Evolutionary conservation across 2,329 filamentous ascomycete species (phyloP).

Genomic region (Pyrenophora tritici-repentis): DNA sequence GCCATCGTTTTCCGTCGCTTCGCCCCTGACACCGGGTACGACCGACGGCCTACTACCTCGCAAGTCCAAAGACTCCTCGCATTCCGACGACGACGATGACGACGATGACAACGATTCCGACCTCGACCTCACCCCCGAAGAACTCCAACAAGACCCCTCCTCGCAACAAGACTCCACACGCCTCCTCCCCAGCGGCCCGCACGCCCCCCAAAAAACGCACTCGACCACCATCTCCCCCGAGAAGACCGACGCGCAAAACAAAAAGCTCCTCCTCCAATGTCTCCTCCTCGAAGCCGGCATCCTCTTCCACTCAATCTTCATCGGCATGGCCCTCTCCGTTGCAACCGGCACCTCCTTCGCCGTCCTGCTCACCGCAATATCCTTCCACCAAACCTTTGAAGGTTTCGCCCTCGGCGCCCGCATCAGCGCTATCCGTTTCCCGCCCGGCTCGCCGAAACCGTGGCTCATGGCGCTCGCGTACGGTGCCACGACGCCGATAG

Average conservation of each 20-base stretch:
- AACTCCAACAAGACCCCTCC: conserved; percentile 35
- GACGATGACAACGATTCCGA: conserved; percentile 41
- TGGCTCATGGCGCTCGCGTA: conserved; percentile 71
- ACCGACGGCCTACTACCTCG: conserved; percentile 11
- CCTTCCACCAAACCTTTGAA: conserved; percentile 73
- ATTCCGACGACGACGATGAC: conserved; percentile 29
- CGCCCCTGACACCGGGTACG: conserved; percentile 27
- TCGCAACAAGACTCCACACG: conserved; percentile 40
- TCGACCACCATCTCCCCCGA: conserved; percentile 24
- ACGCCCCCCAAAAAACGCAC: conserved; percentile 24
- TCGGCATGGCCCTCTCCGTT: conserved; percentile 73
- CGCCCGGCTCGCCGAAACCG: conserved; percentile 72
- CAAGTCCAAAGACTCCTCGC: conserved; percentile 22
- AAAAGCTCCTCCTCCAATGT: conserved; percentile 73
- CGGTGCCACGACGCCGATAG: conserved; percentile 60
- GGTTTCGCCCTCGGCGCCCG: conserved; percentile 72
- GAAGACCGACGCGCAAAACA: conserved; percentile 53
- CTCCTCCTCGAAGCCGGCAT: conserved; percentile 77
- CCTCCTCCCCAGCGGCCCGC: conserved; percentile 31
- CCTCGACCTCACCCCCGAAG: conserved; percentile 42
- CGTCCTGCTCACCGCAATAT: conserved; percentile 69
- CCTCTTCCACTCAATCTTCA: conserved; percentile 77
- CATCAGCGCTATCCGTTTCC: conserved; percentile 72
- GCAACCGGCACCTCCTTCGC: conserved; percentile 68
- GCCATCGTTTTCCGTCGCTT: conserved; percentile 34